Conservation (phyloP, 2,329 filamentous ascomycete genomes). For the Nemania sp. region DNA sequence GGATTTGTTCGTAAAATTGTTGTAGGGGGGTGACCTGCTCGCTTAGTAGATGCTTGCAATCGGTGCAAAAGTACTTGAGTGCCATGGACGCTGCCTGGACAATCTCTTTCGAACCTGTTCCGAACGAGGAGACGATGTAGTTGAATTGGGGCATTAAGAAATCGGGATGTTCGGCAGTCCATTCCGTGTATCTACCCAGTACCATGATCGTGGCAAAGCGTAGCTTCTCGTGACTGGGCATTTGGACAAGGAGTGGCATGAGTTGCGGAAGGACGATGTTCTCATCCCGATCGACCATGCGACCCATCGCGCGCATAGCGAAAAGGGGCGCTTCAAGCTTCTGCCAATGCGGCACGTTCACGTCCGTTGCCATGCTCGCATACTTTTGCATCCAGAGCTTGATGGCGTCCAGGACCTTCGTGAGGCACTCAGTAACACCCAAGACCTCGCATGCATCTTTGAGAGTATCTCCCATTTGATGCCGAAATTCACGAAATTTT, state of each 20-base stretch:
- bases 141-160: slow-evolving; percentile 91
- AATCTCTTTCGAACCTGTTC: slow-evolving; percentile 86
- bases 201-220: slow-evolving; percentile 99
- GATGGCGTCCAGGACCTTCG: slow-evolving; percentile 85
- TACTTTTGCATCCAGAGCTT: slow-evolving; percentile 87
- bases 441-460: slow-evolving; percentile 98
- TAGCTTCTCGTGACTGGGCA: slow-evolving; percentile 96
- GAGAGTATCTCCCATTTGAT: slow-evolving; percentile 95
- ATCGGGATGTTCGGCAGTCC: slow-evolving; percentile 92
- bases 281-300: slow-evolving; percentile 92
- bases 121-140: slow-evolving; percentile 93
- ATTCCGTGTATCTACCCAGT: slow-evolving; percentile 93
- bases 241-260: slow-evolving; percentile 90
- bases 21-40: slow-evolving; percentile 85
- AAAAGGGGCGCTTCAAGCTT: slow-evolving; percentile 94
- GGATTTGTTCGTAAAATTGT: slow-evolving; percentile 86
- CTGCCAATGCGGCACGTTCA: slow-evolving; percentile 91
- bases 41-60: slow-evolving; percentile 86
- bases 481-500: slow-evolving; percentile 94
- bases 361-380: slow-evolving; percentile 72
- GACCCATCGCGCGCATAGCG: slow-evolving; percentile 91
- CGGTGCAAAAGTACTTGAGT: slow-evolving; percentile 95
- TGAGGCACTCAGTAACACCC: slow-evolving; percentile 86
- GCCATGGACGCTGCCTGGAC: slow-evolving; percentile 88
- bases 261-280: slow-evolving; percentile 85